phyloP scores from a whole-genome alignment of 129 eudicot species.

The Pittosporum tobira region DNA sequence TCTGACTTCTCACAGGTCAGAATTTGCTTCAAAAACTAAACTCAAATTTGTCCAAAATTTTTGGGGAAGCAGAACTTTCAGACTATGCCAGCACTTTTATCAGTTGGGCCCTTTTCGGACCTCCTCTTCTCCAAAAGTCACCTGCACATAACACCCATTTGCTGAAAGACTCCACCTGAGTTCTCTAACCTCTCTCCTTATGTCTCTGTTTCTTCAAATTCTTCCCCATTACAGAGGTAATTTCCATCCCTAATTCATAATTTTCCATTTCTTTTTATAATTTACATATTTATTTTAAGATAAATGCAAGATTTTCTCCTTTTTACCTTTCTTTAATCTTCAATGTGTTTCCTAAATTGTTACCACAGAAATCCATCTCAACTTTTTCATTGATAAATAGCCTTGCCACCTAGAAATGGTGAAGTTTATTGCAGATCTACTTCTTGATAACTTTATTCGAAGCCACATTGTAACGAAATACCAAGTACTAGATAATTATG shows the following conservation, averaged over 20 bases:
- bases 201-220: conserved; percentile 6
- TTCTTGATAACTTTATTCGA: background rate
- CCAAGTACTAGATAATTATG: background rate
- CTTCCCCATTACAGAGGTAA: conserved; percentile 13
- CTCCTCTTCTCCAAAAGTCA: conserved; percentile 10
- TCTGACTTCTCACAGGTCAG: background rate
- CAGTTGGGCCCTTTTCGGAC: conserved; percentile 6
- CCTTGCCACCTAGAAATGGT: background rate
- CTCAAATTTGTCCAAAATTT: background rate
- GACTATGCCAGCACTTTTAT: conserved; percentile 12
- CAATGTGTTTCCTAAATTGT: background rate
- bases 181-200: conserved; percentile 3
- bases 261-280: background rate
- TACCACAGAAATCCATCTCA: background rate
- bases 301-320: background rate
- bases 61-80: background rate
- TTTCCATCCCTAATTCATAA: background rate
- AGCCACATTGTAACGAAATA: background rate
- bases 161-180: background rate
- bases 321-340: background rate
- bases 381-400: background rate
- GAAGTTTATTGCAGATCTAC: background rate
- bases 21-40: background rate
- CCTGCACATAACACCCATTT: background rate
- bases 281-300: background rate